These are phyloP conservation scores for Mortierella claussenii DNA, from an alignment of 192 early-diverging fungal species.

Conservation along the genomic window DNA sequence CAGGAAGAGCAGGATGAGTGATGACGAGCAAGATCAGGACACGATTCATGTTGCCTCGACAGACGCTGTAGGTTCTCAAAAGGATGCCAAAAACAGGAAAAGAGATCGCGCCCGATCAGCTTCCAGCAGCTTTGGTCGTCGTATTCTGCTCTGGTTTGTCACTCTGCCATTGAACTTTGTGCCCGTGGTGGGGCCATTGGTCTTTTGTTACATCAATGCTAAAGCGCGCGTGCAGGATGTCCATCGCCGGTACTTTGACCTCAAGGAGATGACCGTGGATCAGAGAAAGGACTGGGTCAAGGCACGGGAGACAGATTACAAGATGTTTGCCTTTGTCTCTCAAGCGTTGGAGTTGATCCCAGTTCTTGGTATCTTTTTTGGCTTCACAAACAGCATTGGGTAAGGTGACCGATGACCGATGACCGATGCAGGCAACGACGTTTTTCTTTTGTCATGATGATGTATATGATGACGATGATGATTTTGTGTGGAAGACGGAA, in stretches of 20 bases:
- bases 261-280: conserved; percentile 21
- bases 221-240: conserved; percentile 25
- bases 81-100: conserved; percentile 5
- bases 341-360: conserved; percentile 32
- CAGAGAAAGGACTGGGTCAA: conserved; percentile 32
- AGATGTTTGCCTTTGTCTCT: conserved; percentile 17
- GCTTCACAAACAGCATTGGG: conserved; percentile 40
- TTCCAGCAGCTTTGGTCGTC: conserved; percentile 2
- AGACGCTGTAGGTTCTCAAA: background rate
- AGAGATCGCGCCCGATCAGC: conserved; percentile 16
- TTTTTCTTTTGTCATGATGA: too few relatives aligned
- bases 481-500: background rate
- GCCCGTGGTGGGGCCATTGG: conserved; percentile 18
- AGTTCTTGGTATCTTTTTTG: conserved; percentile 30
- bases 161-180: conserved; percentile 38
- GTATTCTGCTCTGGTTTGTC: conserved; percentile 27
- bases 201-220: conserved; percentile 37
- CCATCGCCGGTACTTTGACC: conserved; percentile 27
- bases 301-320: conserved; percentile 11
- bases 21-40: conserved; percentile 11
- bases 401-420: background rate
- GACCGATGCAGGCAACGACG: background rate
- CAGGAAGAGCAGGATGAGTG: background rate
- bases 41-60: conserved; percentile 7
- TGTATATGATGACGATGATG: too few relatives aligned